Evolutionary conservation across 2,329 filamentous ascomycete species (phyloP).

Genomic region (Nannizzia gypsea): DNA sequence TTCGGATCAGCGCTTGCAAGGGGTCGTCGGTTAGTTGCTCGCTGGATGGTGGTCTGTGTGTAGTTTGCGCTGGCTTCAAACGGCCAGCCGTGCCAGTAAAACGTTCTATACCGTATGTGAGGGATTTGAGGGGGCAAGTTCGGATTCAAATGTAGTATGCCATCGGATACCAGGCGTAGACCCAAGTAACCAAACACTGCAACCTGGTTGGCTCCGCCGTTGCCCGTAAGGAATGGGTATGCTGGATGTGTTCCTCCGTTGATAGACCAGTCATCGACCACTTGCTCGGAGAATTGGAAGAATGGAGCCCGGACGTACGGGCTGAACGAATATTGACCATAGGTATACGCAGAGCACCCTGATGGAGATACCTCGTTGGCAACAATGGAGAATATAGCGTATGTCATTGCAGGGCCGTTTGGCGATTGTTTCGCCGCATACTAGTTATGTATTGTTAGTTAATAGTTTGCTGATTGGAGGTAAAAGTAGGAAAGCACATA

Average conservation of each 20-base stretch:
- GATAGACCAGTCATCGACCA: slow-evolving; percentile 46
- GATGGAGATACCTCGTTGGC: slow-evolving; percentile 54
- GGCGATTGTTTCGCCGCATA: slow-evolving; percentile 57
- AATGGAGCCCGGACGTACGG: slow-evolving; percentile 56
- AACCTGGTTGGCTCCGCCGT: slow-evolving; percentile 57
- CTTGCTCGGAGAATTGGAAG: slow-evolving; percentile 60
- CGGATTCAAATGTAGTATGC: slow-evolving; percentile 50
- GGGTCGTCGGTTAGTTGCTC: slow-evolving; percentile 33
- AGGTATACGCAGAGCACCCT: slow-evolving; percentile 58
- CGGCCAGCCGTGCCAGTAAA: slow-evolving; percentile 56
- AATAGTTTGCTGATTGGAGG: no score
- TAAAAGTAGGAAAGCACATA: slow-evolving; percentile 18
- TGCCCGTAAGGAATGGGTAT: slow-evolving; percentile 59
- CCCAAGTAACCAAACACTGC: slow-evolving; percentile 57
- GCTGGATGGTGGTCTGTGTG: slow-evolving; percentile 52
- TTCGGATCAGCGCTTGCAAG: slow-evolving; percentile 43
- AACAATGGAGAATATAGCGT: slow-evolving; percentile 55
- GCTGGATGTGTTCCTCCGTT: slow-evolving; percentile 59
- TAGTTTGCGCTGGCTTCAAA: slow-evolving; percentile 50
- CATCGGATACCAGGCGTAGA: slow-evolving; percentile 47
- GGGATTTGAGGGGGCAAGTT: slow-evolving; percentile 54
- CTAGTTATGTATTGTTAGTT: slow-evolving; percentile 18
- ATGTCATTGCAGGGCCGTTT: slow-evolving; percentile 62
- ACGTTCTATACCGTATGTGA: slow-evolving; percentile 48
- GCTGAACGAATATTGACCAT: slow-evolving; percentile 50